Conservation (phyloP, 2,329 filamentous ascomycete genomes). For the Penicillium sumatraense region DNA sequence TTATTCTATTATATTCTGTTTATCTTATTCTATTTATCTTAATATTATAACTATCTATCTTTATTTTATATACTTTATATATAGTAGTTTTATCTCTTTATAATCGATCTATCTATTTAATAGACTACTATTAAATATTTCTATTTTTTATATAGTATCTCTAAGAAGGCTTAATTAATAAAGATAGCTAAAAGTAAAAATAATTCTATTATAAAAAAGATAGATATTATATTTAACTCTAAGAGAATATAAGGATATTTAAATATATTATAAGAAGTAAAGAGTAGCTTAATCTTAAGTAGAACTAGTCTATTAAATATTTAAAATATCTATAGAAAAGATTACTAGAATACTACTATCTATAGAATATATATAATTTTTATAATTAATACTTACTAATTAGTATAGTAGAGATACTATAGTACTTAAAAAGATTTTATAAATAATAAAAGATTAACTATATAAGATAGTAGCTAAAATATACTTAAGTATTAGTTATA, state of each 20-base stretch:
- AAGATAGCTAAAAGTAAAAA: not conserved
- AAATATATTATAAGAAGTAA: not conserved
- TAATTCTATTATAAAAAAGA: not conserved
- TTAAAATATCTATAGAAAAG: no score
- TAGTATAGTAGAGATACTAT: not conserved
- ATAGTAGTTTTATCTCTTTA: no score
- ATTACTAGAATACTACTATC: not conserved
- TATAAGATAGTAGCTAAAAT: not conserved
- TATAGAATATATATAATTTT: not conserved
- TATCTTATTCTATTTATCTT: no score
- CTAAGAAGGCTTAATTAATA: not conserved
- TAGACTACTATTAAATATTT: no score
- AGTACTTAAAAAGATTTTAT: not conserved
- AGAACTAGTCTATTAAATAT: no score
- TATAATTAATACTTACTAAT: not conserved
- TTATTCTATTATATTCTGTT: no score
- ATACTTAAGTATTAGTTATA: not conserved
- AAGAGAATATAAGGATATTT: not conserved
- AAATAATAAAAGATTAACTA: not conserved
- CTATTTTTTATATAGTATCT: no score
- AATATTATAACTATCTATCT: no score
- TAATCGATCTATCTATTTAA: no score
- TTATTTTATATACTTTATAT: no score
- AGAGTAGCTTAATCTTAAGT: no score
- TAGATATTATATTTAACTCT: not conserved